Percentiles rank a stretch among this genome's conserved stretches.
Conservation (phyloP, 305 asterid species). For the Fraxinus angustifolia region DNA sequence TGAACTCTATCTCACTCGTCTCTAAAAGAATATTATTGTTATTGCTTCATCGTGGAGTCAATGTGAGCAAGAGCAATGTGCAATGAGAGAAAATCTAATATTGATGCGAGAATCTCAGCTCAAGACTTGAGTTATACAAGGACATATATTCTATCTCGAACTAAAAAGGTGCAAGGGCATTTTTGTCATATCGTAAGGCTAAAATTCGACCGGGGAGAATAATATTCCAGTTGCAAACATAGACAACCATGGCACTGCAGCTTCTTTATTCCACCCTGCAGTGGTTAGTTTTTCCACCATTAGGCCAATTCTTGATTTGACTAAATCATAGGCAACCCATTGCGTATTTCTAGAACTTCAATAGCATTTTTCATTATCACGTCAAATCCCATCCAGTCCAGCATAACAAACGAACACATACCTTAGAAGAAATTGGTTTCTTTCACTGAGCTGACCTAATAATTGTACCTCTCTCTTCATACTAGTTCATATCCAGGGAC, state of each 20-base stretch:
- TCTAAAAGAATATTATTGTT: neutral
- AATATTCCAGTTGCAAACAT: neutral
- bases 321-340: neutral
- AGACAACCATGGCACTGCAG: neutral
- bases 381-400: neutral
- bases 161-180: neutral
- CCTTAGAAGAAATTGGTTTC: neutral
- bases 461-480: neutral
- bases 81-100: neutral
- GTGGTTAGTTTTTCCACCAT: neutral
- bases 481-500: neutral
- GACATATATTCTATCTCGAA: neutral
- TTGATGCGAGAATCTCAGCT: neutral
- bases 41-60: neutral
- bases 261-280: neutral
- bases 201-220: neutral
- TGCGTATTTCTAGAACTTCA: neutral
- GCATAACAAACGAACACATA: neutral
- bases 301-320: neutral
- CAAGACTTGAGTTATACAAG: neutral
- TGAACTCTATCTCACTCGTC: neutral
- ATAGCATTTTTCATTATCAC: neutral
- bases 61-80: too few species aligned
- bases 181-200: neutral
- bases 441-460: neutral